Evolutionary conservation across 1,139 yeast genomes (phyloP).

Genomic region (Hansenula sp.): DNA sequence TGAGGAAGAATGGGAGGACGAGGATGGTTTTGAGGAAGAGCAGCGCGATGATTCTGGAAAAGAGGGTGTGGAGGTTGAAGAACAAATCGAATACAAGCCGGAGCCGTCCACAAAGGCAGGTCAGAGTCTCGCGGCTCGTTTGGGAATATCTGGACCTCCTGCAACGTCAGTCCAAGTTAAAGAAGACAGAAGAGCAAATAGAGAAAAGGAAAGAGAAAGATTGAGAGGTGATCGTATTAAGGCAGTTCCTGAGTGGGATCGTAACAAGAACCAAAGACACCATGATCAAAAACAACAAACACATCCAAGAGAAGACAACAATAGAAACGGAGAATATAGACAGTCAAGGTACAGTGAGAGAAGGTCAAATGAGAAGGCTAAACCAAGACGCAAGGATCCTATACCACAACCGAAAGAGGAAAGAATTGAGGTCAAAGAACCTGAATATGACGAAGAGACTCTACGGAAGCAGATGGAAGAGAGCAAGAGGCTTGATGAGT

Average conservation of each 20-base stretch:
- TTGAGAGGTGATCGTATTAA: conserved; percentile 9
- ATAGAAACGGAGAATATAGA: background rate
- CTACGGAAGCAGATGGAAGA: background rate
- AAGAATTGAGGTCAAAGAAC: background rate
- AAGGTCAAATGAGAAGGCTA: background rate
- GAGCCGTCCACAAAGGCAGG: background rate
- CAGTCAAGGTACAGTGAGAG: background rate
- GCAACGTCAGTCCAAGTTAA: background rate
- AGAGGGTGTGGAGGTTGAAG: background rate
- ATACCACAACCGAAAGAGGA: background rate
- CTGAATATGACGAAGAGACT: background rate
- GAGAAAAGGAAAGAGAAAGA: conserved; percentile 10
- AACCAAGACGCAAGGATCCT: background rate
- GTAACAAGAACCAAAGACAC: conserved; percentile 3
- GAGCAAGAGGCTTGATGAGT: conserved; percentile 9
- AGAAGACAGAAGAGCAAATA: conserved; percentile 2
- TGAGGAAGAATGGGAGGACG: background rate
- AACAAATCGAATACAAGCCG: background rate
- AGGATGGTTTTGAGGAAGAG: background rate
- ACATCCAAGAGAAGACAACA: background rate
- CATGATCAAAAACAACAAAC: background rate
- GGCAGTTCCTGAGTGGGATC: conserved; percentile 10
- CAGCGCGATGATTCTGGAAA: background rate
- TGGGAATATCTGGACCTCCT: background rate
- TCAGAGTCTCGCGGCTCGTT: background rate